Base-by-base conservation (phyloP, 2,329 filamentous ascomycete species). In the Trichothecium roseum region DNA sequence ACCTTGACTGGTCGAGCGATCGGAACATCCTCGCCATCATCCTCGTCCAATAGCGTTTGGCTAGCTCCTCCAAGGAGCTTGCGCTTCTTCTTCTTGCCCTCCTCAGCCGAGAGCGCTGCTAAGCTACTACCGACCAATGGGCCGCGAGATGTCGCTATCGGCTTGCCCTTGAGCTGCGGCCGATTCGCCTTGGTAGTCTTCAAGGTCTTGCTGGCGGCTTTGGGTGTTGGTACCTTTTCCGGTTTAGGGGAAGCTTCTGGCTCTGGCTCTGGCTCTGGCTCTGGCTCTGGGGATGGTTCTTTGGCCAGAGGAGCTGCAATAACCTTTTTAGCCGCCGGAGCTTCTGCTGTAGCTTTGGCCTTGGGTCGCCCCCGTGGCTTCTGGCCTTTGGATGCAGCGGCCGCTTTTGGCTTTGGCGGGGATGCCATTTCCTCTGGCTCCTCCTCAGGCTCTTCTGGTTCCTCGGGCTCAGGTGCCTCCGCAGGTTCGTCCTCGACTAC, bases 31-130 rank as follows among this genome's bases (percentile, higher is more conserved):
- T 73, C 73, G 9, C 56, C 74, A 5, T 66, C 69, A 8, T 82
- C 80, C 4, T 79, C 79, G 8, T 81, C 79, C 39, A 89, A 85
- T 5, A 91, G 53, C 3, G 76, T 83, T 43, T 76, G 74, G 32
- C 71, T 74, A 16, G 69, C 66, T 16, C 59, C 62, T 4, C 78
- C 76, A 2, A 84, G 64, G 5, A 85, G 60, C 57, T 85, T 88
- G 42, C 81, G 74, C 64, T 81, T 87, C 67, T 81, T 85, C 52
- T 74, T 78, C 55, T 67, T 72, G 6, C 56, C 61, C 43, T 68
- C 62, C 20, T 45, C 47, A 43, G 60, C 58, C 39, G 35, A 6
- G 6, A 10, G 20, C 20, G 20, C 20, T 18, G 29, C 28, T 18
- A 38, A 39, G 28, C 37, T 40, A 30, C 37, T 40, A 22, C 40